Conservation (phyloP, 306 rosid genomes). For the Malus asiatica region DNA sequence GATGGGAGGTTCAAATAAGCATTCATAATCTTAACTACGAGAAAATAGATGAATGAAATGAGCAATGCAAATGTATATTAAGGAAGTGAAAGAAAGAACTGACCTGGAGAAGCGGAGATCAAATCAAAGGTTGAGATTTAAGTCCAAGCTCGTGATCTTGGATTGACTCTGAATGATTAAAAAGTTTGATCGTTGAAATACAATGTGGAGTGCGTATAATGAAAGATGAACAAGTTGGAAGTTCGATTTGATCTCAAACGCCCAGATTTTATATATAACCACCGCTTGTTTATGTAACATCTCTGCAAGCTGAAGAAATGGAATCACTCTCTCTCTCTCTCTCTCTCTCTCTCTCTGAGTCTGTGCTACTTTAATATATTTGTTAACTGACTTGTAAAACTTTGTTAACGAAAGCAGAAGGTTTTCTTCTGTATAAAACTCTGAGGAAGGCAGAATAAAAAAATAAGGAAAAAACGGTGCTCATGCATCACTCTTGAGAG, state of each 20-base stretch:
- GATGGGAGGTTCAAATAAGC: no score
- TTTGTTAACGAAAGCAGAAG: background rate
- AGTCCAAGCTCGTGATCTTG: no score
- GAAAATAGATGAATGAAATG: background rate
- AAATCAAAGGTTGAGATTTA: background rate
- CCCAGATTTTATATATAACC: background rate
- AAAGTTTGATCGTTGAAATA: no score
- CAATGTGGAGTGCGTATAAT: background rate
- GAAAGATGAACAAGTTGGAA: background rate
- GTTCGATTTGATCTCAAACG: conserved; percentile 20
- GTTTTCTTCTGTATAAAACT: conserved; percentile 1
- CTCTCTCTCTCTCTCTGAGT: background rate
- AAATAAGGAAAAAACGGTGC: background rate
- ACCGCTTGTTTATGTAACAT: background rate
- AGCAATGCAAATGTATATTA: background rate
- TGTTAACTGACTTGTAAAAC: conserved; percentile 8
- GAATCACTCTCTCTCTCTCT: background rate
- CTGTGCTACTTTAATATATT: background rate
- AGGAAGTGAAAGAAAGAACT: background rate
- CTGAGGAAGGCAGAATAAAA: background rate
- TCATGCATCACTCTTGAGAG: background rate
- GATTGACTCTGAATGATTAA: no score
- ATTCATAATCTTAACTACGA: no score
- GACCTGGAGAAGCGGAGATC: background rate
- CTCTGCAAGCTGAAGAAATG: background rate